Conservation (phyloP, 164 flowering plant genomes). For the Nymphaea colorata region DNA sequence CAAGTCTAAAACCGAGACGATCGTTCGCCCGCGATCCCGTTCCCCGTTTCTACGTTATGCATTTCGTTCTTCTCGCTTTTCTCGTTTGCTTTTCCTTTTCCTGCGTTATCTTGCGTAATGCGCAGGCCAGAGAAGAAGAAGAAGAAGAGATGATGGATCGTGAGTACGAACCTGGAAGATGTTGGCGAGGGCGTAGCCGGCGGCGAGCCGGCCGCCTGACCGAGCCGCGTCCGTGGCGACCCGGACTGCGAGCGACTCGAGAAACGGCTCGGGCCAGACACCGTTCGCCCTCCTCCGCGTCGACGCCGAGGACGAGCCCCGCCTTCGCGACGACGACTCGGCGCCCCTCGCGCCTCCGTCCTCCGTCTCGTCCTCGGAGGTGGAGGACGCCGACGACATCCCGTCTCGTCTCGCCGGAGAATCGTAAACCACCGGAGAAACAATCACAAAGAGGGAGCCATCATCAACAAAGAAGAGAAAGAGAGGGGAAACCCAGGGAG, state of each 20-base stretch:
- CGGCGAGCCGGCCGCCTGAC: background rate
- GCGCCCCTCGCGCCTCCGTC: background rate
- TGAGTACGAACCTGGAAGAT: background rate
- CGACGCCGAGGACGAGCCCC: background rate
- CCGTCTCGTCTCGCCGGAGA: background rate
- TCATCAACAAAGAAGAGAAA: no score
- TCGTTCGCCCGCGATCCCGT: no score
- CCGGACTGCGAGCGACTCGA: slow-evolving; percentile 1
- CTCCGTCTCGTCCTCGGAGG: background rate
- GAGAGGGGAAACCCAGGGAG: no score
- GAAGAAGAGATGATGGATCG: background rate
- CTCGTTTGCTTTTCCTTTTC: no score
- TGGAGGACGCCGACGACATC: background rate
- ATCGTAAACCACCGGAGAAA: no score
- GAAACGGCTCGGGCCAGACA: background rate
- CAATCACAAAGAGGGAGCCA: no score
- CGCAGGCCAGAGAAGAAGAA: no score
- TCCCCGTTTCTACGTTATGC: no score
- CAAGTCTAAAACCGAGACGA: no score
- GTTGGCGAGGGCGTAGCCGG: slow-evolving; percentile 1
- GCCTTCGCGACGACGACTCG: background rate
- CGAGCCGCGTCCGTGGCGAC: background rate
- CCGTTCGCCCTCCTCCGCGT: background rate
- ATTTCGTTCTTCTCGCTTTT: no score
- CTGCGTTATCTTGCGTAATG: no score